Base-by-base conservation (phyloP, 176 grass and related monocot genomes). In the Triticum urartu region DNA sequence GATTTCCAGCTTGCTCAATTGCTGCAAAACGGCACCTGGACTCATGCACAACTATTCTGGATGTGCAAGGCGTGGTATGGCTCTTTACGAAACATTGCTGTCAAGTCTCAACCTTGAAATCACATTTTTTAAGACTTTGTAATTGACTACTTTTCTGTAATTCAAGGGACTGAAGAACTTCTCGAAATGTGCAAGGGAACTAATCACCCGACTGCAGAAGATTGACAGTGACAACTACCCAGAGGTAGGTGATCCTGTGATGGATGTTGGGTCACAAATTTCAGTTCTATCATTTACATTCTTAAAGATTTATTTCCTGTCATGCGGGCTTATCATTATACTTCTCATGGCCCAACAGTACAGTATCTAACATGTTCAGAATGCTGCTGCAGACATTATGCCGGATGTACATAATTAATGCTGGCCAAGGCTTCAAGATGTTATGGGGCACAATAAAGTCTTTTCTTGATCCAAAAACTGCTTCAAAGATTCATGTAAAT, bases 401-500 rank as follows among this genome's bases (percentile, higher is more conserved):
- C 79, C 87, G 90, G 54, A 94, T 94, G 97, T 94, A 92, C 70
- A 93, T 99, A 39, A 90, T 99, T 85, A 99, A 99, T 84, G 92
- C 94, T 58, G 97, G 97, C 25, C 80, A 89, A 87, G 97, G 94
- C 81, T 99, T 99, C 87, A 97, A 88, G 92, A 88, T 99, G 65
- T 40, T 99, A 68, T 99, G 97, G 97, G 47, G 50, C 91, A 94
- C 97, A 80, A 91, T 99, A 78, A 99, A 97, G 86, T 93, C 97
- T 52, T 99, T 99, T 85, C 94, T 99, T 90, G 97, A 98, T 88
- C 92, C 97, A 48, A 99, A 93, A 97, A 99, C 94, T 71, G 94
- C 85, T 83, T 99, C 97, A 64, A 99, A 99, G 77, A 99, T 99
- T 82, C 94, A 99, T 86, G 97, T 99, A 93, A 80, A 33, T 69